Conservation (phyloP, 1,284 basidiomycete genomes). For the Cryptococcus hybrid region DNA sequence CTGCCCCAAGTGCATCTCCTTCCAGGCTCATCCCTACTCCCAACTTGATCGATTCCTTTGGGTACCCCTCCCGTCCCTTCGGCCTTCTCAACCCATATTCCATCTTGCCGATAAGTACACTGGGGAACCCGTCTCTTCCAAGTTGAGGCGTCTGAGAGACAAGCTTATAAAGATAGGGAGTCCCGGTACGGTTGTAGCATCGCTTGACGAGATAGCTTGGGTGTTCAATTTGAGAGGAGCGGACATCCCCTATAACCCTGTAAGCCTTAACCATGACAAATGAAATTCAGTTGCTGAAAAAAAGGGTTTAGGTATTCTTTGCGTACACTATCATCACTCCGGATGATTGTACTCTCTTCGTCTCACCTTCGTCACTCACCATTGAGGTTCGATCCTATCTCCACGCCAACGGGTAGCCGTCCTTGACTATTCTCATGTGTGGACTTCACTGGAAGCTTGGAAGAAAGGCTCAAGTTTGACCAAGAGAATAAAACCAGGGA, state of each 20-base stretch:
- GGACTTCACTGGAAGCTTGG: constrained; percentile 43
- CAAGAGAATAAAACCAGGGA: constrained; percentile 9
- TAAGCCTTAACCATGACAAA: constrained; percentile 30
- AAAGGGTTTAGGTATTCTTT: constrained; percentile 71
- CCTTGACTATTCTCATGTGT: constrained; percentile 68
- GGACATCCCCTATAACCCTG: constrained; percentile 90
- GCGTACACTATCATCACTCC: constrained; percentile 79
- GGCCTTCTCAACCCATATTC: constrained; percentile 69
- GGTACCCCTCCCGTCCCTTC: constrained; percentile 56
- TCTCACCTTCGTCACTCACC: constrained; percentile 65
- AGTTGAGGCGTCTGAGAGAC: constrained; percentile 65
- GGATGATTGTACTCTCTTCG: constrained; percentile 68
- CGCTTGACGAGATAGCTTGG: constrained; percentile 91
- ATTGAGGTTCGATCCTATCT: constrained; percentile 62
- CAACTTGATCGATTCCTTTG: constrained; percentile 87
- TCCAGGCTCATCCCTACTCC: constrained; percentile 59
- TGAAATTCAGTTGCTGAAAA: neutral
- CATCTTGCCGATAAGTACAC: constrained; percentile 62
- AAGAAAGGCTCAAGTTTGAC: constrained; percentile 15
- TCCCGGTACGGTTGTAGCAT: constrained; percentile 68
- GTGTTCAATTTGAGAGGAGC: constrained; percentile 89
- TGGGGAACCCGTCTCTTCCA: constrained; percentile 66
- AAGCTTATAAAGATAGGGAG: constrained; percentile 65
- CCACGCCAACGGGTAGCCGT: constrained; percentile 61
- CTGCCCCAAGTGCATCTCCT: constrained; percentile 32